Conservation (phyloP, 495 filamentous ascomycete species). For the Baudoinia panamericana region DNA sequence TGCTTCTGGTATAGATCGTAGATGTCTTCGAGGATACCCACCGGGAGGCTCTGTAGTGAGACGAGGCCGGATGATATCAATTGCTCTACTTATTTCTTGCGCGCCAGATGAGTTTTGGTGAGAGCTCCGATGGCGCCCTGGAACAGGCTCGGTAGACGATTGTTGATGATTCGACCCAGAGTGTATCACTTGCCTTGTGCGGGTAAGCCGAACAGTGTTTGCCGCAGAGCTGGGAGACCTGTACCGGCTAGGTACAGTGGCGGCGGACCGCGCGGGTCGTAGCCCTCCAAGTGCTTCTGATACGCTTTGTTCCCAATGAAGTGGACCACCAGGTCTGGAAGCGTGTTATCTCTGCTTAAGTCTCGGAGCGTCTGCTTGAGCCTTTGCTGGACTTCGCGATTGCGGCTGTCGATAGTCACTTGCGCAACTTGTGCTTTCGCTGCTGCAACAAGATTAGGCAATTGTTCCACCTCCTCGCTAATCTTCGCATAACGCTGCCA, state of each 20-base stretch:
- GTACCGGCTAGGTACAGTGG: constrained; percentile 1
- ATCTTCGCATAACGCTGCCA: too few species aligned
- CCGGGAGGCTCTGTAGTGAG: too few species aligned
- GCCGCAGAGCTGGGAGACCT: constrained; percentile 3
- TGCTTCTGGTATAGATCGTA: too few species aligned
- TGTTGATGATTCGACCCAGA: background rate
- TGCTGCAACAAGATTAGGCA: background rate
- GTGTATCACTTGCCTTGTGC: background rate
- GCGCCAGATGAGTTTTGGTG: constrained; percentile 7
- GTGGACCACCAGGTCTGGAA: constrained; percentile 5
- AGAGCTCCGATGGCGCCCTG: constrained; percentile 1
- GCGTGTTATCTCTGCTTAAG: background rate
- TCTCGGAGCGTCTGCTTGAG: too few species aligned
- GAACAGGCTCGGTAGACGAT: background rate
- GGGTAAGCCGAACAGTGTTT: constrained; percentile 1
- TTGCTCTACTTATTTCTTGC: constrained; percentile 1
- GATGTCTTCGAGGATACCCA: too few species aligned
- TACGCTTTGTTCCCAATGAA: constrained; percentile 4
- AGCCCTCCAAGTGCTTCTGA: constrained; percentile 7
- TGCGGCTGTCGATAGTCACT: too few species aligned
- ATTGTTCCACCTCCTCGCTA: background rate
- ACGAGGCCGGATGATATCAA: too few species aligned
- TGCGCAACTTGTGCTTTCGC: too few species aligned
- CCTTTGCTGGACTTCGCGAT: too few species aligned
- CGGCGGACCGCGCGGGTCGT: constrained; percentile 3